Percentiles rank a stretch among this genome's conserved stretches.
phyloP scores from a whole-genome alignment of 129 eudicot genomes.

The Mikania micrantha region DNA sequence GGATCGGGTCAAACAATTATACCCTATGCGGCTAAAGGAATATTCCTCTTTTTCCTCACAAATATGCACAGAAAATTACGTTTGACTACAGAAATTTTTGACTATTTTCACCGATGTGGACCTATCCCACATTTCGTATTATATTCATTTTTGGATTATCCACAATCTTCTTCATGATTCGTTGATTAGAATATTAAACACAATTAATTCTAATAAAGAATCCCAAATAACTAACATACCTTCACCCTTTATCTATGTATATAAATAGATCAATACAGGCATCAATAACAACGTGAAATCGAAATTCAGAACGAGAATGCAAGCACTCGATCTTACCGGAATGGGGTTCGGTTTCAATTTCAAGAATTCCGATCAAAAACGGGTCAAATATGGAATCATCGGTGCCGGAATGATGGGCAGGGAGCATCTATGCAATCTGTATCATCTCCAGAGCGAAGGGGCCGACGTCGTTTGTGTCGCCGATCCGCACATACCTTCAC shows the following conservation, averaged over 20 bases:
- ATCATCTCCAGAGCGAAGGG: conserved; percentile 59
- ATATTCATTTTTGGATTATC: background rate
- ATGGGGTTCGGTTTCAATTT: background rate
- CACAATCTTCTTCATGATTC: background rate
- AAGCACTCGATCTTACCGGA: background rate
- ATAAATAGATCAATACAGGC: conserved; percentile 17
- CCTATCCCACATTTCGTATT: background rate
- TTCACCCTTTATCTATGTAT: too few species aligned
- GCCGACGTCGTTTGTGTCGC: conserved; percentile 81
- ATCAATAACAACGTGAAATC: background rate
- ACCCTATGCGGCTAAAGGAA: too few species aligned
- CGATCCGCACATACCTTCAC: conserved; percentile 82
- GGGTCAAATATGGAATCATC: conserved; percentile 77
- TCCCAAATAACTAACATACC: too few species aligned
- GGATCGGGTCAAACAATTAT: too few species aligned
- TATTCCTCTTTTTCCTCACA: too few species aligned
- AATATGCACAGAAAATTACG: too few species aligned
- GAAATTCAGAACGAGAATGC: background rate
- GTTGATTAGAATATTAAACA: too few species aligned
- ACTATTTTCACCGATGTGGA: background rate
- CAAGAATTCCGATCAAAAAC: background rate
- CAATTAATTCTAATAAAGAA: too few species aligned
- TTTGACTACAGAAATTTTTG: too few species aligned
- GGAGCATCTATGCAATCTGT: conserved; percentile 77
- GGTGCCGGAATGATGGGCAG: conserved; percentile 99